These are phyloP conservation scores for Canna indica DNA, from an alignment of 176 grass and related monocot species.

Conservation along the genomic window DNA sequence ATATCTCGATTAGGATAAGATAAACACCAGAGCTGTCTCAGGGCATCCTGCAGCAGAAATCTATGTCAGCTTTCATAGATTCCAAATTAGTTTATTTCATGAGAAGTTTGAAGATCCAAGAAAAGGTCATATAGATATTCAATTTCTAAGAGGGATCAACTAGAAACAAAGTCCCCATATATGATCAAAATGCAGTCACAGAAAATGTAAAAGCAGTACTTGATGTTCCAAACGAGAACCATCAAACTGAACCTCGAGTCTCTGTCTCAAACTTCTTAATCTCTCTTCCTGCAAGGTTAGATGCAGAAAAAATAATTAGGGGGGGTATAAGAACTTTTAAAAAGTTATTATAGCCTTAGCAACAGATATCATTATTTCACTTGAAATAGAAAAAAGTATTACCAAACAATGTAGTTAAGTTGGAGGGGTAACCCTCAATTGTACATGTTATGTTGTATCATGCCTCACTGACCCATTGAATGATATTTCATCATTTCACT, in stretches of 20 bases:
- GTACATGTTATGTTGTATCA: no score
- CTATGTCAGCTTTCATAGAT: not conserved
- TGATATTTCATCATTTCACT: not conserved
- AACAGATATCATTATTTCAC: no score
- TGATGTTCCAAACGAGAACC: constrained; percentile 44
- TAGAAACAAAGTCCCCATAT: constrained; percentile 5
- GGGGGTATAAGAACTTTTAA: constrained; percentile 6
- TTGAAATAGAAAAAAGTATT: no score
- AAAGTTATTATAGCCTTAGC: no score
- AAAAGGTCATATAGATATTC: no score
- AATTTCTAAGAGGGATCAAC: no score
- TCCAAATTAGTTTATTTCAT: no score
- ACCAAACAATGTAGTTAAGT: no score
- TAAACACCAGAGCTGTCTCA: constrained; percentile 77
- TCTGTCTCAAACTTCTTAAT: constrained; percentile 54
- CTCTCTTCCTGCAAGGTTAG: constrained; percentile 49
- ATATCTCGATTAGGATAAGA: constrained; percentile 60
- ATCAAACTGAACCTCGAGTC: constrained; percentile 60
- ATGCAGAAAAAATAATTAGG: constrained; percentile 4
- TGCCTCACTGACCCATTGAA: no score
- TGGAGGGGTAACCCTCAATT: no score
- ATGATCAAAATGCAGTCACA: not conserved
- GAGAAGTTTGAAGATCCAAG: no score
- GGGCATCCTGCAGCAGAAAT: constrained; percentile 46
- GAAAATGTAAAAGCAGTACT: constrained; percentile 26